Base-by-base conservation (phyloP, 1,284 basidiomycete genomes). In the Sporisorium graminicola region DNA sequence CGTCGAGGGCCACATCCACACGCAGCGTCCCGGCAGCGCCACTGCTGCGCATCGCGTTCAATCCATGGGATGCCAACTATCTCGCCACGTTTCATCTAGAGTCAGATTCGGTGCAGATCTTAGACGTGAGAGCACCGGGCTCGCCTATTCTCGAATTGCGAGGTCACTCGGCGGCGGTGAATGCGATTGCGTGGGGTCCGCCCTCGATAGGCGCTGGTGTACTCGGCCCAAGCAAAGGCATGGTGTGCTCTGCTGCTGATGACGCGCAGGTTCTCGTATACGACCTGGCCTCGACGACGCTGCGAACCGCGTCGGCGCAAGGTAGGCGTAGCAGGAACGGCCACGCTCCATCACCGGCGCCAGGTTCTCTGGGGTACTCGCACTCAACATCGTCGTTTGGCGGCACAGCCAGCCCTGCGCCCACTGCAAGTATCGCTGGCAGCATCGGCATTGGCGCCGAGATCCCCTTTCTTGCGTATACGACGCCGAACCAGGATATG, bases 51-150 rank as follows among this genome's bases (percentile, higher is more conserved):
- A 85, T 85, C 58, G 82, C 83, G 5, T 85, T 85, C 72, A 85
- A 85, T 47, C 84, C 84, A 5, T 85, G 83, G 83, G 84, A 85
- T 42, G 83, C 84, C 29, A 85, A 85, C 65, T 85, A 85, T 53
- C 73, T 85, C n/a, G 84, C 84, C 44, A 85, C 84, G 2, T 85
- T 85, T 57, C 82, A 84, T 53, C 66, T 82, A 22, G 83, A 85
- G 56, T 82, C 82, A 24, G 74, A 85, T 37, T 77, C 74, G 3
- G 82, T 85, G 13, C 83, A 84, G 74, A 84, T 85, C 27, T 77
- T 85, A 24, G 84, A 85, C 58, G 82, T 85, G n/a, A 71, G 84
- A 10, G 83, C 84, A 35, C 84, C 84, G 1, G 84, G 84, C 5
- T 76, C 77, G 27, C 83, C 84, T 18, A 85, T 85, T 43, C 62